Base-by-base conservation (phyloP, 2,329 filamentous ascomycete genomes). In the Emydomyces testavorans region DNA sequence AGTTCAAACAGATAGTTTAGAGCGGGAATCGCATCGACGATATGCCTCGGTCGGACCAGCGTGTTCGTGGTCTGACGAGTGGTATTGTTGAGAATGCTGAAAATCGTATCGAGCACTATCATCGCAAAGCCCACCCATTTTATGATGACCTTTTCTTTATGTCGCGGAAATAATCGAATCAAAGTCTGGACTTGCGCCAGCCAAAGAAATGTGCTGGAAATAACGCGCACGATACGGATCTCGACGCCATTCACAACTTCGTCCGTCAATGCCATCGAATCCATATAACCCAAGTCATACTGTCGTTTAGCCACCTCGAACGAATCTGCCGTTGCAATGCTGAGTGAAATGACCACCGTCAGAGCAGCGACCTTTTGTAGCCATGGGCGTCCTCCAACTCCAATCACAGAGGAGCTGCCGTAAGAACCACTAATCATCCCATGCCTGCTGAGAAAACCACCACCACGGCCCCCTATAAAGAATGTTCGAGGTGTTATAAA, bases 111-210 rank as follows among this genome's bases (percentile, higher is more conserved):
- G 51, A 95, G 75, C 0, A 87, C 78, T 59, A 98, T 95, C 49
- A 98, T 77, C 2, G 84, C 88, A 62, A 96, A 95, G 1, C 90
- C 92, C 13, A 90, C 87, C 90, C 90, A 98, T 69, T 96, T 96
- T 69, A 98, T 98, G 56, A 96, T 85, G 45, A 96, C 82, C 68
- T 96, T 96, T 68, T 98, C 92, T 60, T 93, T 85, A 61, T 96
- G 90, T 28, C 92, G 85, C 6, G 92, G 92, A 57, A 98, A 98
- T 1, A 98, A 74, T 46, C 92, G 83, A 57, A 96, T 96, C 50
- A 98, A 69, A 0, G 92, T 98, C 69, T 98, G 92, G 1, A 94
- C 90, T 66, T 98, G 92, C 1, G 92, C 92, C 32, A 98, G 79
- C 90, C 92, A 96, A 24, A 98, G 74, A 64, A 96, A 96, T 1